Base-by-base conservation (phyloP, 192 early-diverging fungal genomes). In the Entomortierella chlamydospora region DNA sequence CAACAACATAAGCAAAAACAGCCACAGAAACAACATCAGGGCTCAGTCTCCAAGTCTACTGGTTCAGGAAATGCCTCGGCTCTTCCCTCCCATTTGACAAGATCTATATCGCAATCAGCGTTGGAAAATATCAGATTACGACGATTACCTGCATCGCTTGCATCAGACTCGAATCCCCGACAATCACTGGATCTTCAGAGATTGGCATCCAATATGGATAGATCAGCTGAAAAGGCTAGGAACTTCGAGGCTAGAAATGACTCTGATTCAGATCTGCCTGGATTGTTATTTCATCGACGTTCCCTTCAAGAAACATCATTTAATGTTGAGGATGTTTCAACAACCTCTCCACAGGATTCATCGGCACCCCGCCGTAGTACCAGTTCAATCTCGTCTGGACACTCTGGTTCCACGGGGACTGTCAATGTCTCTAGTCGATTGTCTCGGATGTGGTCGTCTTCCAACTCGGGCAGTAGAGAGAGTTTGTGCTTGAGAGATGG, bases 181-280 rank as follows among this genome's bases (percentile, higher is more conserved):
- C 74, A 69, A 39, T 78, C 74, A 20, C 30, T 78, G 61, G 74
- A 78, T 47, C 25, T 78, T 18, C 67, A 69, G 22, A 33, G 66
- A 17, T 22, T 78, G 17, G 66, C 54, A 0, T 26, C 34, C 20
- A 78, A 78, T 29, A 53, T 58, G 52, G 67, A 78, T 22, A 57
- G 72, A 28, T 33, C 61, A 17, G 61, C 26, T 4, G 71, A 65
- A 22, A 73, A 61, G 18, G 50, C n/a, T 33, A 52, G 63, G 49
- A 34, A 41, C 0, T 22, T 31, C 1, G 63, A 65, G 25, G 49
- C 42, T 0, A 66, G 52, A 29, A 74, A 74, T 25, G 72, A 74
- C 22, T 74, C 72, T 30, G 68, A 79, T 37, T 53, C 67, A 8
- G 74, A 78, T 25, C 39, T 78, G 23, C 67, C 74, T 31, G 56